These are phyloP conservation scores for Pseudoneurospora amorphoporcata DNA, from an alignment of 495 filamentous ascomycete species.

Conservation along the genomic window DNA sequence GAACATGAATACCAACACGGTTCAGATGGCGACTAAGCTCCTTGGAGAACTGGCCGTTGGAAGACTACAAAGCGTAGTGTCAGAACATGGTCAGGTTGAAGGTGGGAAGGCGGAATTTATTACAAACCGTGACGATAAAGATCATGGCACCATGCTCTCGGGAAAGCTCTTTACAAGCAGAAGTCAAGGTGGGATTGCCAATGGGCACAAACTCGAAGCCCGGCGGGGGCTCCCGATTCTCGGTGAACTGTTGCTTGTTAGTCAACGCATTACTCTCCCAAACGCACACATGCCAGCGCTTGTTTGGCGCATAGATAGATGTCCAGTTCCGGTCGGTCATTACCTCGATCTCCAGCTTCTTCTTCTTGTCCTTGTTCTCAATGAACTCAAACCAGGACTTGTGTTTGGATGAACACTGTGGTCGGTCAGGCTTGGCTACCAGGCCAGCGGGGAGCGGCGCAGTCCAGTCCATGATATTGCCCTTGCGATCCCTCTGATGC, in stretches of 20 bases:
- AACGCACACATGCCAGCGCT: background rate
- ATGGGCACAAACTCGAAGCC: slow-evolving; percentile 79
- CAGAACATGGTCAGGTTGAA: background rate
- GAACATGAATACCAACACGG: slow-evolving; percentile 71
- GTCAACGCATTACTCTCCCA: slow-evolving; percentile 1
- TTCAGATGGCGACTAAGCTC: slow-evolving; percentile 45
- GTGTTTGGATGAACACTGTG: slow-evolving; percentile 35
- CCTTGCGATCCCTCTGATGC: slow-evolving; percentile 21
- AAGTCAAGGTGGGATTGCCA: slow-evolving; percentile 66
- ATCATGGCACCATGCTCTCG: slow-evolving; percentile 56
- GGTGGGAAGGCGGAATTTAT: background rate
- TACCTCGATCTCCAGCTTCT: slow-evolving; percentile 43
- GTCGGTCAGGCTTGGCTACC: slow-evolving; percentile 18
- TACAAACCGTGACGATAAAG: slow-evolving; percentile 69
- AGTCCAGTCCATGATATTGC: slow-evolving; percentile 19
- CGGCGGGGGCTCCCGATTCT: slow-evolving; percentile 44
- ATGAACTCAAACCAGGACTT: slow-evolving; percentile 44
- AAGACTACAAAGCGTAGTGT: slow-evolving; percentile 8
- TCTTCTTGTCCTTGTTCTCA: slow-evolving; percentile 47
- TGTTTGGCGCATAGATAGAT: background rate
- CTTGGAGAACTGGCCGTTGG: slow-evolving; percentile 1
- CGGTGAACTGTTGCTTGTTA: slow-evolving; percentile 33
- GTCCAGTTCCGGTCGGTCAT: background rate
- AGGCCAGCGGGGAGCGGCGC: slow-evolving; percentile 22
- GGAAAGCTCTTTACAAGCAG: slow-evolving; percentile 69